These are phyloP conservation scores for Cubamyces sp. DNA, from an alignment of 768 basidiomycete species.

Conservation along the genomic window DNA sequence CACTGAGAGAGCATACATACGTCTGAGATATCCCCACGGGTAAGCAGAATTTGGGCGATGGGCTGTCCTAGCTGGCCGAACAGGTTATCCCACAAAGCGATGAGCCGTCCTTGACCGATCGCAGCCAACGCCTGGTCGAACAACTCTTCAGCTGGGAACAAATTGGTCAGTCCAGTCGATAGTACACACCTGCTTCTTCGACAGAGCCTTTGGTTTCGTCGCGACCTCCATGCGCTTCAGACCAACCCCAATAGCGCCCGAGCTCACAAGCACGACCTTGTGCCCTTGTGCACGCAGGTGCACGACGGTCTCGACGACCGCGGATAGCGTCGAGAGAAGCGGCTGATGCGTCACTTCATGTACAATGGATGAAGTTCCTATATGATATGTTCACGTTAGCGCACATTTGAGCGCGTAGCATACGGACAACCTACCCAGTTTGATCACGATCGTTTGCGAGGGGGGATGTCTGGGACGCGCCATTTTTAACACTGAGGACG, in stretches of 20 bases:
- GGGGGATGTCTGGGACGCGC: slow-evolving; percentile 32
- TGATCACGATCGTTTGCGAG: slow-evolving; percentile 38
- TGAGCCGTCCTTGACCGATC: slow-evolving; percentile 94
- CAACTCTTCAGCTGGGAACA: neutral
- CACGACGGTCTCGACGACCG: slow-evolving; percentile 89
- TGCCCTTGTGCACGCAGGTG: slow-evolving; percentile 80
- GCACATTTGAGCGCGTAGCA: neutral
- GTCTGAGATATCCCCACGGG: slow-evolving; percentile 96
- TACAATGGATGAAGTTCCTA: slow-evolving; percentile 96
- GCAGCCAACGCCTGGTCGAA: slow-evolving; percentile 83
- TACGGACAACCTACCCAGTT: slow-evolving; percentile 33
- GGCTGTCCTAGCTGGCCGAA: slow-evolving; percentile 94
- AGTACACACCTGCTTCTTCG: slow-evolving; percentile 85
- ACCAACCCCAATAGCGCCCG: slow-evolving; percentile 97
- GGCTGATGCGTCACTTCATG: slow-evolving; percentile 94
- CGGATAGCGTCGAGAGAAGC: slow-evolving; percentile 86
- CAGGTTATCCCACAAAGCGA: slow-evolving; percentile 96
- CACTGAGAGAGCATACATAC: slow-evolving; percentile 48
- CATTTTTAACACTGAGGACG: slow-evolving; percentile 11
- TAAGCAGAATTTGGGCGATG: slow-evolving; percentile 93
- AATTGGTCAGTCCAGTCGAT: neutral
- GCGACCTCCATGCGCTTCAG: slow-evolving; percentile 88
- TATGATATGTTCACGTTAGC: neutral
- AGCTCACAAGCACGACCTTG: slow-evolving; percentile 93
- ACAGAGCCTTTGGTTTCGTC: slow-evolving; percentile 78